phyloP scores from a whole-genome alignment of 768 basidiomycete species.

The Phaffia tasmanica region DNA sequence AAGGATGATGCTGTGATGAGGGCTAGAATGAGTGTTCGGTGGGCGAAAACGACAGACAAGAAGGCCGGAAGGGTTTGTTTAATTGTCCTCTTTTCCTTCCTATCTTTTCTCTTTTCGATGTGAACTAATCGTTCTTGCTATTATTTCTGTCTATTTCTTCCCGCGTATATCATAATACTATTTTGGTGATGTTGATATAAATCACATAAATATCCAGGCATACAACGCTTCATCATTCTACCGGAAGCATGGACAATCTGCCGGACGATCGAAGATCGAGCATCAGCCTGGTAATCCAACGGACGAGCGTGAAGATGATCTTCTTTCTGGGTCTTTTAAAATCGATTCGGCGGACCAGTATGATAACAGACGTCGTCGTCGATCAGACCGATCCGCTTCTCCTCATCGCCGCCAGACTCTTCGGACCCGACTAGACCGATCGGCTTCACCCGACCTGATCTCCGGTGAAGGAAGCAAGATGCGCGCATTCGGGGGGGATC shows the following conservation, averaged over 20 bases:
- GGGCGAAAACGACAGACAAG: constrained; percentile 7
- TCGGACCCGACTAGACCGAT: too few relatives aligned
- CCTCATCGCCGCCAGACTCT: too few relatives aligned
- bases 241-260: not conserved
- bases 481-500: too few relatives aligned
- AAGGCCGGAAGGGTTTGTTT: constrained; percentile 3
- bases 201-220: not conserved
- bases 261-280: not conserved
- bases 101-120: not conserved
- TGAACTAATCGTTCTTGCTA: too few relatives aligned
- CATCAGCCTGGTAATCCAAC: too few relatives aligned
- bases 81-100: not conserved
- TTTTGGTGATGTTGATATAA: not conserved
- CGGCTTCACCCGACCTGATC: too few relatives aligned
- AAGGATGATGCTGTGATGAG: constrained; percentile 3
- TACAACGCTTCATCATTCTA: not conserved
- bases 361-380: too few relatives aligned
- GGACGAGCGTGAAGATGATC: too few relatives aligned
- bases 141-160: not conserved
- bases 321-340: too few relatives aligned
- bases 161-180: not conserved
- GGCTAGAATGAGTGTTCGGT: constrained; percentile 1
- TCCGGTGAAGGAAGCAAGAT: too few relatives aligned
- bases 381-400: too few relatives aligned
- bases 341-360: too few relatives aligned